Evolutionary conservation across 2,329 filamentous ascomycete genomes (phyloP).

Genomic region (Aspergillus pseudoviridinutans): DNA sequence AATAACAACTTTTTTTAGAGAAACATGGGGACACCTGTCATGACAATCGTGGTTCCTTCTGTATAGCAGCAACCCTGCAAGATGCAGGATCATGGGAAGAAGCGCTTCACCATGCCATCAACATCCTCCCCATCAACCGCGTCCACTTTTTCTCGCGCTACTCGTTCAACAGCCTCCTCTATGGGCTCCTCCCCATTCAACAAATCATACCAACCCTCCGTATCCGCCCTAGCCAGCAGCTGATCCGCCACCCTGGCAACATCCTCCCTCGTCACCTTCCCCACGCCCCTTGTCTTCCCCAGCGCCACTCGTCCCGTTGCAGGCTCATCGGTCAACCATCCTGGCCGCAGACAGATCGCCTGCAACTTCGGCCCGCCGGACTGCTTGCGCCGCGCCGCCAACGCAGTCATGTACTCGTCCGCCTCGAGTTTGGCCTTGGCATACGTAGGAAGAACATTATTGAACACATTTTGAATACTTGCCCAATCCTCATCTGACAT

Average conservation of each 20-base stretch:
- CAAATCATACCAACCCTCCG: conserved; percentile 53
- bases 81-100: conserved; percentile 18
- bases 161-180: conserved; percentile 44
- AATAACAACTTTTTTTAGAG: too few relatives aligned
- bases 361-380: conserved; percentile 34
- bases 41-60: not conserved
- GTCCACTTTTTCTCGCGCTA: conserved; percentile 45
- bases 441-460: conserved; percentile 49
- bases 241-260: conserved; percentile 50
- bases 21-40: not conserved
- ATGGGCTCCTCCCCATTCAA: conserved; percentile 48
- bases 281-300: conserved; percentile 45
- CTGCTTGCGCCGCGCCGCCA: conserved; percentile 33
- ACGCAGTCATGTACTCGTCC: conserved; percentile 52
- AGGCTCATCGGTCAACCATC: conserved; percentile 46
- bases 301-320: conserved; percentile 46
- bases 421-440: conserved; percentile 53
- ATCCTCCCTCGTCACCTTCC: conserved; percentile 46
- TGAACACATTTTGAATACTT: conserved; percentile 44
- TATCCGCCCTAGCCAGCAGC: conserved; percentile 47
- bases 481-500: conserved; percentile 48
- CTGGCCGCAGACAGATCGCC: conserved; percentile 51
- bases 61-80: not conserved
- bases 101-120: conserved; percentile 39
- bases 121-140: conserved; percentile 50